Percentiles rank a stretch among this genome's conserved stretches.
These are phyloP conservation scores for Fusarium sterilihyphosum DNA, from an alignment of 2,329 filamentous ascomycete genomes.

Conservation along the genomic window DNA sequence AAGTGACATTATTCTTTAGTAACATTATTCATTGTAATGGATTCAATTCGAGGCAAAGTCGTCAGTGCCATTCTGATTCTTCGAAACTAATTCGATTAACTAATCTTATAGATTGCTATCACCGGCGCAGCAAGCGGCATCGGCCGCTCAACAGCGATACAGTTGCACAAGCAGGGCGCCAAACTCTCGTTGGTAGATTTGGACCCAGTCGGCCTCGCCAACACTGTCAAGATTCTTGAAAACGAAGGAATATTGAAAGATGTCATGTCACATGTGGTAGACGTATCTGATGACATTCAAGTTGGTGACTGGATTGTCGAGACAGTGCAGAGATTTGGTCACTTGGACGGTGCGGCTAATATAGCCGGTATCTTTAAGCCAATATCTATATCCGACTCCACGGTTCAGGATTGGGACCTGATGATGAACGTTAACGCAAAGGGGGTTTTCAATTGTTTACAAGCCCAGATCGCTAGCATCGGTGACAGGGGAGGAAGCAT, in stretches of 20 bases:
- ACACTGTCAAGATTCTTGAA: neutral
- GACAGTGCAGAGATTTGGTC: neutral
- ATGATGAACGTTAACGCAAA: neutral
- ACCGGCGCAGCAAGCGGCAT: neutral
- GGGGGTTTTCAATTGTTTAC: neutral
- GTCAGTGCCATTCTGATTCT: too few relatives aligned
- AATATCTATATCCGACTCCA: neutral
- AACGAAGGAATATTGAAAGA: neutral
- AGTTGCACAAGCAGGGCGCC: neutral
- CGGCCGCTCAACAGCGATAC: neutral
- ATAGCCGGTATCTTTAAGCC: neutral
- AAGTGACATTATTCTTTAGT: neutral
- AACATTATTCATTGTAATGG: rapidly evolving
- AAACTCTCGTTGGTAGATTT: neutral
- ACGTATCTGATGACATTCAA: neutral
- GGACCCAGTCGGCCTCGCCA: neutral
- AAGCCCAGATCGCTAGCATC: neutral
- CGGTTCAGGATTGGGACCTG: neutral
- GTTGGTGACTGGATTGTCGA: rapidly evolving
- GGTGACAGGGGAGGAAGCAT: neutral
- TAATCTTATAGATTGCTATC: neutral
- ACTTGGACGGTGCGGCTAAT: neutral
- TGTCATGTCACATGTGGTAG: neutral
- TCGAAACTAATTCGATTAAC: too few relatives aligned
- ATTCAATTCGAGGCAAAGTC: neutral